Evolutionary conservation across 371 early-diverging fungal genomes (phyloP), one percentile per base, ranked within the genome.

Genomic region (Zancudomyces culisetae): DNA sequence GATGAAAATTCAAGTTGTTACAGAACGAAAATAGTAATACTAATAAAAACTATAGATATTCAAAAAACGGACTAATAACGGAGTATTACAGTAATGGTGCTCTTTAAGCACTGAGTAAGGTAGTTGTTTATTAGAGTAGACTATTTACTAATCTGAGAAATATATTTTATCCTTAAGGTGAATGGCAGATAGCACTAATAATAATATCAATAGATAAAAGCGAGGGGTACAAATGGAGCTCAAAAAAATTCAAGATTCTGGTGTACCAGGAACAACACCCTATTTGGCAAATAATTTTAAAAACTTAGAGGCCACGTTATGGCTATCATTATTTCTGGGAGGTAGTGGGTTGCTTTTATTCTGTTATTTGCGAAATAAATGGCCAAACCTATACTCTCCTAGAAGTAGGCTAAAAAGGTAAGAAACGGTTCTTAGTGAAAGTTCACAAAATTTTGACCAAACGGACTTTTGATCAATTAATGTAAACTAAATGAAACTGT

Each of bases 371-470:
- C 62, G 68, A 27, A 58, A 55, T 21, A 62, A 66, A 23, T 68
- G 68, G 68, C 68, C 68, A 4, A 57, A 59, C 43, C 60, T 68
- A 8, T 68, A 68, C 39, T 64, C 68, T 10, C 66, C 68, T 3
- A 64, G 68, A 23, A 53, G 50, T 20, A 2, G 50, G 23, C 30
- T 49, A 4, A 49, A 49, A 48, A 48, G 27, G 48, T 48, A 27
- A 24, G 4, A 8, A 4, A 26, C 26, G 3, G n/a, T n/a, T 48
- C 26, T 24, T 48, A n/a, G n/a, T 13, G 24, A 24, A 4, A n/a
- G 8, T 43, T 24, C 4, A 20, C n/a, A n/a, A 22, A n/a, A n/a
- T n/a, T n/a, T n/a, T n/a, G n/a, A n/a, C n/a, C n/a, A n/a, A n/a
- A n/a, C n/a, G n/a, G n/a, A n/a, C n/a, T n/a, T n/a, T n/a, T n/a